phyloP scores from a whole-genome alignment of 805 yeast species.

The Myxozyma udenii region DNA sequence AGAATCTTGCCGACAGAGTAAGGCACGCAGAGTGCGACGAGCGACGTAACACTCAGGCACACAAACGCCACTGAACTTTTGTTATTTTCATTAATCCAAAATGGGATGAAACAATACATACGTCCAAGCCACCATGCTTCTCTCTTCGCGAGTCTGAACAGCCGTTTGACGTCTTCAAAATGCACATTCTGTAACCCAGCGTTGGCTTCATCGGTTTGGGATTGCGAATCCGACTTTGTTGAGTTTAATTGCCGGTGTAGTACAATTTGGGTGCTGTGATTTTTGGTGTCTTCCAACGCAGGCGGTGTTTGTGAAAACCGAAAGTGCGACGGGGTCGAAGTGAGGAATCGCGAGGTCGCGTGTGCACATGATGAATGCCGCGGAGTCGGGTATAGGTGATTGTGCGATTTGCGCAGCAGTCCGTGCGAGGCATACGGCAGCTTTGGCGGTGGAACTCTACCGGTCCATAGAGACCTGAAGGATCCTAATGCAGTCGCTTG shows the following conservation, averaged over 20 bases:
- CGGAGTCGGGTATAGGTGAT: too few species aligned
- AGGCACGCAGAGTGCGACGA: conserved; percentile 79
- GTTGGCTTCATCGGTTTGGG: neutral
- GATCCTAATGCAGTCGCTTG: too few species aligned
- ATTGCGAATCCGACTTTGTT: neutral
- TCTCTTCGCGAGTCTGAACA: conserved; percentile 54
- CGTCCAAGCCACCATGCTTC: conserved; percentile 53
- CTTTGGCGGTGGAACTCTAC: too few species aligned
- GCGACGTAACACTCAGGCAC: conserved; percentile 65
- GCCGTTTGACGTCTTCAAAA: conserved; percentile 44
- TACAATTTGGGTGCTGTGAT: neutral
- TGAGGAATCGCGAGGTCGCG: neutral
- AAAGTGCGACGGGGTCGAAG: too few species aligned
- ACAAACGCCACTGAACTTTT: conserved; percentile 50
- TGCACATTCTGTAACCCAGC: conserved; percentile 16
- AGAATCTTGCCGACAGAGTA: conserved; percentile 77
- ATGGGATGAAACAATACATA: conserved; percentile 48
- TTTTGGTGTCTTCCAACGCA: too few species aligned
- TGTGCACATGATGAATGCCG: neutral
- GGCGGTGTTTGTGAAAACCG: too few species aligned
- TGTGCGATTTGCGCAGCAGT: too few species aligned
- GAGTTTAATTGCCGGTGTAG: too few species aligned
- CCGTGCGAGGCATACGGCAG: too few species aligned
- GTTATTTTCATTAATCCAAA: neutral
- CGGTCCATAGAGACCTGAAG: too few species aligned